These are phyloP conservation scores for Bauhinia variegata DNA, from an alignment of 306 rosid species.

Conservation along the genomic window DNA sequence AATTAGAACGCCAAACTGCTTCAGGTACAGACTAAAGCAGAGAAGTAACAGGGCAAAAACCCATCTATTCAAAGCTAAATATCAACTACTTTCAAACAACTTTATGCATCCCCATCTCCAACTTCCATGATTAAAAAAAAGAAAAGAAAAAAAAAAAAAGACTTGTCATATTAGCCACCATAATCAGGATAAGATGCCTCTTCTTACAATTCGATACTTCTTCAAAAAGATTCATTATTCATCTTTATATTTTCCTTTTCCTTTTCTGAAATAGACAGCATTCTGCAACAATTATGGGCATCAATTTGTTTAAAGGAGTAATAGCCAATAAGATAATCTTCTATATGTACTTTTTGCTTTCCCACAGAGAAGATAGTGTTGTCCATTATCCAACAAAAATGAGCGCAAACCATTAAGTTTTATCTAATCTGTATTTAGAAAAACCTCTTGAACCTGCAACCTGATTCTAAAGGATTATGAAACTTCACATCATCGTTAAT, in stretches of 20 bases:
- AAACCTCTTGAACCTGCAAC: background rate
- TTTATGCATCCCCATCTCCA: background rate
- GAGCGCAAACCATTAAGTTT: background rate
- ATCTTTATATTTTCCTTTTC: background rate
- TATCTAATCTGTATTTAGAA: too few species aligned
- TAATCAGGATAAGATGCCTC: background rate
- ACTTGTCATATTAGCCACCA: background rate
- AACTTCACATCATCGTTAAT: background rate
- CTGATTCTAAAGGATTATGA: background rate
- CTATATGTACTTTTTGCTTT: background rate
- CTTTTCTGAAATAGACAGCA: too few species aligned
- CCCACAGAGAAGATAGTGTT: background rate
- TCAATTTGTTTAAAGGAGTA: background rate
- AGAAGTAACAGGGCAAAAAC: background rate
- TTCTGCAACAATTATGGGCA: too few species aligned
- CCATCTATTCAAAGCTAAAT: background rate
- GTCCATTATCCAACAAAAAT: background rate
- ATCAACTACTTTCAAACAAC: background rate
- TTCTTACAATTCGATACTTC: background rate
- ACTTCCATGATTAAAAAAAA: slow-evolving; percentile 10
- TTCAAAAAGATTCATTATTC: background rate
- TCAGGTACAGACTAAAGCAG: background rate
- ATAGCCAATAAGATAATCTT: background rate
- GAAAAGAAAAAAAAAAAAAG: too few species aligned
- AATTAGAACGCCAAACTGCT: slow-evolving; percentile 17